Evolutionary conservation across 345 rosid species (phyloP).

Genomic region (Xanthoceras sorbifolium): DNA sequence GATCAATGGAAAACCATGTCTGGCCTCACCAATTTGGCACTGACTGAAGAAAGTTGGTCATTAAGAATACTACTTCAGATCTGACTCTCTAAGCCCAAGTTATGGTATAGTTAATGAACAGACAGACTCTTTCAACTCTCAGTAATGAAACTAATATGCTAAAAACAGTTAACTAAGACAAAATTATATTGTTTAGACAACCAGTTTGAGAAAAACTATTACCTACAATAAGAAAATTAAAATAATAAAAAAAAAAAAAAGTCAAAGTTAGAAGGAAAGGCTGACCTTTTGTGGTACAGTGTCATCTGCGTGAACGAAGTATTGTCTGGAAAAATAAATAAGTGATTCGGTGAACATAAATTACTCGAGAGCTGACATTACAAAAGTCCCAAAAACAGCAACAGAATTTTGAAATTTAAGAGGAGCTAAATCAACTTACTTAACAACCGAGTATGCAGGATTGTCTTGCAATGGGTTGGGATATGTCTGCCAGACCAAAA

Average conservation of each 20-base stretch:
- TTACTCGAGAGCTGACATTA: background rate
- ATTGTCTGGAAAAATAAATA: slow-evolving; percentile 61
- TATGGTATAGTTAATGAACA: background rate
- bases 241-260: background rate
- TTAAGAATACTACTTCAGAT: background rate
- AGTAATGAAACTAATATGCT: background rate
- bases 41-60: background rate
- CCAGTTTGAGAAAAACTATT: background rate
- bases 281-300: slow-evolving; percentile 78
- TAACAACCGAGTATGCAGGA: slow-evolving; percentile 87
- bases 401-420: background rate
- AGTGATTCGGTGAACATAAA: background rate
- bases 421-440: slow-evolving; percentile 45
- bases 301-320: slow-evolving; percentile 83
- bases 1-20: background rate
- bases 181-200: background rate
- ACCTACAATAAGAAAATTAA: background rate
- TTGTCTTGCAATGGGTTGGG: slow-evolving; percentile 85
- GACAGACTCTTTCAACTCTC: background rate
- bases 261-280: slow-evolving; percentile 2
- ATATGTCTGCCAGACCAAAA: slow-evolving; percentile 55
- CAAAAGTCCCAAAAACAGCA: background rate
- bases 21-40: background rate
- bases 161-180: background rate
- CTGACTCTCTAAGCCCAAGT: background rate